Conservation (phyloP, 2,329 filamentous ascomycete genomes). For the Cercospora janseana region DNA sequence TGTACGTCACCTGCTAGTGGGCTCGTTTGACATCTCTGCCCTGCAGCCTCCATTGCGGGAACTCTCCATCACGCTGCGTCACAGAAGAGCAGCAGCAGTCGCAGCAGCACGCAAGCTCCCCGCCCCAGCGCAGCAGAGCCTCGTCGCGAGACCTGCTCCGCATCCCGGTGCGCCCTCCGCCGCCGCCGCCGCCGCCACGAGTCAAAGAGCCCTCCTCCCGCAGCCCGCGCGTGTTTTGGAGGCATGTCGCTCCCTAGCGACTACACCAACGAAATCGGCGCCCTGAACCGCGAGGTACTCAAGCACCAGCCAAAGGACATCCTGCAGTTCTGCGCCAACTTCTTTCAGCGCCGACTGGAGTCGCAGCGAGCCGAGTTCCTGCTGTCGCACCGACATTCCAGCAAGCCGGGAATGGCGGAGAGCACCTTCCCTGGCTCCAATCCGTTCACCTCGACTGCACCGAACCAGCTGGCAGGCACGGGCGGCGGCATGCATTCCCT, state of each 20-base stretch:
- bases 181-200: constrained; percentile 2
- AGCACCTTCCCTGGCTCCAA: constrained; percentile 75
- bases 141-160: background rate
- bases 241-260: constrained; percentile 48
- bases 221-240: constrained; percentile 1
- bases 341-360: constrained; percentile 64
- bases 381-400: constrained; percentile 50
- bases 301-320: constrained; percentile 61
- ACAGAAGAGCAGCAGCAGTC: constrained; percentile 8
- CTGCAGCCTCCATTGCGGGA: constrained; percentile 4
- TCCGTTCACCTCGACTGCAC: constrained; percentile 61
- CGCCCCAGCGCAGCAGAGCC: constrained; percentile 5
- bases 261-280: constrained; percentile 63
- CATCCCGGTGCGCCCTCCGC: background rate
- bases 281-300: constrained; percentile 61
- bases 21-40: constrained; percentile 8
- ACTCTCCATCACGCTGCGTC: constrained; percentile 7
- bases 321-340: constrained; percentile 69
- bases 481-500: constrained; percentile 59
- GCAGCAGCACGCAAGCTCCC: constrained; percentile 1
- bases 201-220: background rate
- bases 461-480: constrained; percentile 40
- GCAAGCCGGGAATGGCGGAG: constrained; percentile 62
- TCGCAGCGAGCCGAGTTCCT: constrained; percentile 61
- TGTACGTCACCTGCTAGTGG: constrained; percentile 5